These are phyloP conservation scores for Serendipita indica DNA, from an alignment of 768 basidiomycete species.

Conservation along the genomic window DNA sequence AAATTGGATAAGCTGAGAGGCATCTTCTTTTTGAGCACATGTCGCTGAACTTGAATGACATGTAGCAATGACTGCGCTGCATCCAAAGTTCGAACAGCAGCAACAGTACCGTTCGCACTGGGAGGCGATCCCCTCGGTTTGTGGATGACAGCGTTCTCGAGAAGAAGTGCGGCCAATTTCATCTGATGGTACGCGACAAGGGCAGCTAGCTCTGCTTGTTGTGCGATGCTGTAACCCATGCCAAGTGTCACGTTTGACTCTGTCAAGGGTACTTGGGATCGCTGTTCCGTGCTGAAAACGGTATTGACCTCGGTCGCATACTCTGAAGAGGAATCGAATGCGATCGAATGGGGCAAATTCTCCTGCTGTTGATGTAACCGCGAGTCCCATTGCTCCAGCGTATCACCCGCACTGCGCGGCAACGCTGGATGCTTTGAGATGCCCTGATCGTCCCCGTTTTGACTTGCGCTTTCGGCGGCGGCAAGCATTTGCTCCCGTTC, in stretches of 20 bases:
- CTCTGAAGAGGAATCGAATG: neutral
- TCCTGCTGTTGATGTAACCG: neutral
- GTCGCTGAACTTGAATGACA: neutral
- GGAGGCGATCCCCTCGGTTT: neutral
- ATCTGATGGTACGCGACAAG: neutral
- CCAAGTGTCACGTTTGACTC: neutral
- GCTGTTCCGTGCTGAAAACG: neutral
- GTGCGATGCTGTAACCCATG: neutral
- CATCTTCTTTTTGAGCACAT: neutral
- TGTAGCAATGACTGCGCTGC: neutral
- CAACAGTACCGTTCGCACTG: neutral
- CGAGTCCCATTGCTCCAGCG: neutral
- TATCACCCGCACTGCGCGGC: neutral
- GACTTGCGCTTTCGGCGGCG: neutral
- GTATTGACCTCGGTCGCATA: neutral
- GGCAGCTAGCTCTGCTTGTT: neutral
- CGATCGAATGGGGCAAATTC: neutral
- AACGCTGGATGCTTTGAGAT: neutral
- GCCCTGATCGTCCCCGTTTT: neutral
- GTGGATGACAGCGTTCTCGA: neutral
- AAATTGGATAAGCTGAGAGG: neutral
- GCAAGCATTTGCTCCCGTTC: neutral
- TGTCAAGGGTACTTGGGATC: neutral
- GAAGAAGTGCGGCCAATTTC: neutral
- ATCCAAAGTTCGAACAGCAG: neutral